Base-by-base conservation (phyloP, 345 rosid genomes). In the Psidium guajava region DNA sequence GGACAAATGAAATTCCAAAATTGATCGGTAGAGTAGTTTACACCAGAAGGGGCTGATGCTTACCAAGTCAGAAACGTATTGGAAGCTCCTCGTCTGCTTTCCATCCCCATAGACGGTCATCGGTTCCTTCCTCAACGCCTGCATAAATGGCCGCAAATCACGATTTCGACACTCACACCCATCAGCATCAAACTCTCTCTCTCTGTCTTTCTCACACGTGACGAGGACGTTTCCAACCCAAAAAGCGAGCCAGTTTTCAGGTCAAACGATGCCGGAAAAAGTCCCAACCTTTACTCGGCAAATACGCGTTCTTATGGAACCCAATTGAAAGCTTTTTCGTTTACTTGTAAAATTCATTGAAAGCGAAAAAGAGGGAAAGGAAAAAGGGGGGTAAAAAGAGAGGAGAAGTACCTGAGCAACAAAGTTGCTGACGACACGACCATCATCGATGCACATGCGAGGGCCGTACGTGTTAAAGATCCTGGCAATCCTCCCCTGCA, bases 71-170 rank as follows among this genome's bases (percentile, higher is more conserved):
- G 99, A 97, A 87, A 97, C 99, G 89, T 87, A 97, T 89, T 96
- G 98, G 92, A 97, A 97, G 87, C 99, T 97, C 93, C 99, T 95
- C 25, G 99, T 97, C 90, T 97, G 99, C 91, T 97, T 97, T 86
- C 99, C 99, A 87, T 97, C 98, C 49, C 99, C 99, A 92, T 97
- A 97, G 25, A 97, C 99, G 49, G 98, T 93, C 98, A 97, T 80
- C 8, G 99, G 98, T 82, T 96, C 98, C 91, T 97, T 97, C 92
- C 99, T 93, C 85, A 97, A 64, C 24, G 98, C 99, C 99, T 97
- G 93, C 92, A 88, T 40, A 85, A 89, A 89, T 54, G 81, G 73
- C 85, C 86, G 80, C 13, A 21, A 83, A 86, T 69, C 80, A 36
- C 21, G 80, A 69, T 36, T 69, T 69, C 80, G 13, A 69, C 80